Conservation (phyloP, 2,329 filamentous ascomycete species). For the Cytospora leucostoma region DNA sequence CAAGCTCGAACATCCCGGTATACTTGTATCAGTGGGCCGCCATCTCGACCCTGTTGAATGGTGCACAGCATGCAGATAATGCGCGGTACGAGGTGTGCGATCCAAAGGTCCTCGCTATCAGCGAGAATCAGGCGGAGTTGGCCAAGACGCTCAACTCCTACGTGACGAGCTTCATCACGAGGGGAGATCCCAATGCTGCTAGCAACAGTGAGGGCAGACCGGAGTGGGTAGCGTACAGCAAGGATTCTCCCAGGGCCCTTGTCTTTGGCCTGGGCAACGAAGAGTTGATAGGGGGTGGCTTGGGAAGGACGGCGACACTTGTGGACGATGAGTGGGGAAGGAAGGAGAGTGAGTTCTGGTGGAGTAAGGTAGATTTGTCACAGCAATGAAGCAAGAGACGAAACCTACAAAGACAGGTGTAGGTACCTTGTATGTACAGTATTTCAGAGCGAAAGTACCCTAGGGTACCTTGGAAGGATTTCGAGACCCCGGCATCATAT, state of each 20-base stretch:
- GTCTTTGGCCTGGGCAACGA: constrained; percentile 49
- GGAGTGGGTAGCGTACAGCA: constrained; percentile 40
- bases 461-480: no score
- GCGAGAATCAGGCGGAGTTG: constrained; percentile 44
- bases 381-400: constrained; percentile 33
- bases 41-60: constrained; percentile 43
- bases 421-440: background rate
- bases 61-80: constrained; percentile 52
- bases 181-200: constrained; percentile 47
- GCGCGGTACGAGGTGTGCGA: constrained; percentile 50
- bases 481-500: no score
- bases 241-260: constrained; percentile 38
- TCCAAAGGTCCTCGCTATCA: constrained; percentile 38
- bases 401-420: background rate
- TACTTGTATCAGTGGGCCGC: constrained; percentile 59
- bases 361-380: constrained; percentile 42
- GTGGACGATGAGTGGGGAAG: constrained; percentile 44
- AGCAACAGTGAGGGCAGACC: constrained; percentile 35
- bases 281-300: constrained; percentile 47
- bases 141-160: constrained; percentile 49
- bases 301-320: constrained; percentile 41
- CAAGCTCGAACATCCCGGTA: constrained; percentile 38
- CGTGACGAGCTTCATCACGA: constrained; percentile 49
- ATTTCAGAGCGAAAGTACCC: background rate
- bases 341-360: constrained; percentile 51